phyloP scores from a whole-genome alignment of 208 protist species.

The Trypanosomatidae sp. region DNA sequence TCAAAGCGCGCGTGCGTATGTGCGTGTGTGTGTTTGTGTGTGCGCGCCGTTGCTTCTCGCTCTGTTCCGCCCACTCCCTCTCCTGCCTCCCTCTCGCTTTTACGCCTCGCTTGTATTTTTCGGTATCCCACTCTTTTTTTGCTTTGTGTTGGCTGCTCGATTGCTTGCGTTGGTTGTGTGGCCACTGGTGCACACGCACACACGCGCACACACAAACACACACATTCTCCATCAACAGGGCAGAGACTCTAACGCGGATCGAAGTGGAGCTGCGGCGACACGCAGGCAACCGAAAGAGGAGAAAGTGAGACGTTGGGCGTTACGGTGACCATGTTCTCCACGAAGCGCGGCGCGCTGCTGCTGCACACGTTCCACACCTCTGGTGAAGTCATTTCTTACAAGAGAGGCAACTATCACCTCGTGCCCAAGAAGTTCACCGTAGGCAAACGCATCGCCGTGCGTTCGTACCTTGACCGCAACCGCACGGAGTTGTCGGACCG shows the following conservation, averaged over 20 bases:
- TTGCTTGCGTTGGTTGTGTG: neutral
- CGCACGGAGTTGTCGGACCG: conserved; percentile 88
- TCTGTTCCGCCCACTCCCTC: neutral
- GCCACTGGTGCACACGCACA: neutral
- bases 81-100: neutral
- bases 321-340: conserved; percentile 8
- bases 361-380: conserved; percentile 11
- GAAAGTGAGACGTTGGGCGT: neutral
- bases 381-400: conserved; percentile 44
- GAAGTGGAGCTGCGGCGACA: neutral
- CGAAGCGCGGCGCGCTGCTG: conserved; percentile 16
- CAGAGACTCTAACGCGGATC: neutral
- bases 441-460: conserved; percentile 77
- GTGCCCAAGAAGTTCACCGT: conserved; percentile 78
- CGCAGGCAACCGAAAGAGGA: neutral
- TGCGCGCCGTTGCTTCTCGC: neutral
- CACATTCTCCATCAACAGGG: neutral
- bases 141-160: neutral
- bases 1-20: no score
- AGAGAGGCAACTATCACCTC: conserved; percentile 48
- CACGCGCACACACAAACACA: neutral
- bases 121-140: neutral
- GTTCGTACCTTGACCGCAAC: conserved; percentile 85
- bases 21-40: neutral
- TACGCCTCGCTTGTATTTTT: neutral